Evolutionary conservation across 2,329 filamentous ascomycete genomes (phyloP).

Genomic region (Polytolypa hystricis): DNA sequence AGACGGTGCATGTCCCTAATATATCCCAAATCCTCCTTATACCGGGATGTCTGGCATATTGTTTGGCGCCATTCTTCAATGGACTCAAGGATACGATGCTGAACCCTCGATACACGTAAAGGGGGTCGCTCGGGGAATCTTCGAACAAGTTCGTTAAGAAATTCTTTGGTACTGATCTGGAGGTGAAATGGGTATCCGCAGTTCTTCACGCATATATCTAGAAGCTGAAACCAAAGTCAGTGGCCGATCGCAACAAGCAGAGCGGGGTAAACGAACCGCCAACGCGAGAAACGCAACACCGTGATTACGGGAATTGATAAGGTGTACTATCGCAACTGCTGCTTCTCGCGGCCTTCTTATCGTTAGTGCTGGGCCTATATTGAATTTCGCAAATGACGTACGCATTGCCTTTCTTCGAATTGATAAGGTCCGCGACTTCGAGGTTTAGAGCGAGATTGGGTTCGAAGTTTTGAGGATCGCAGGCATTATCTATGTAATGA

Average conservation of each 20-base stretch:
- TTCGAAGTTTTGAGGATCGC: constrained; percentile 95
- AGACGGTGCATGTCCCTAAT: constrained; percentile 96
- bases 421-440: constrained; percentile 93
- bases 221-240: constrained; percentile 44
- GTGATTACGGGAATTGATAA: constrained; percentile 93
- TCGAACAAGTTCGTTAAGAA: constrained; percentile 93
- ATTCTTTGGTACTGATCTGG: constrained; percentile 97
- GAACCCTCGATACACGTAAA: constrained; percentile 72
- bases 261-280: constrained; percentile 36
- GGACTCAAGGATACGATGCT: constrained; percentile 83
- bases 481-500: constrained; percentile 60
- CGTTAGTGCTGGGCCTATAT: constrained; percentile 14
- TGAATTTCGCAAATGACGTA: constrained; percentile 27
- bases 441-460: constrained; percentile 93
- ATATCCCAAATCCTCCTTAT: constrained; percentile 93
- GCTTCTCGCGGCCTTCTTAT: constrained; percentile 67
- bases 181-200: constrained; percentile 98
- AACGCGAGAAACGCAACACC: constrained; percentile 88
- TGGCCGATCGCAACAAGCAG: constrained; percentile 5
- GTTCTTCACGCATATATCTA: constrained; percentile 99
- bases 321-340: constrained; percentile 81
- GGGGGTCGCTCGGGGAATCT: constrained; percentile 91
- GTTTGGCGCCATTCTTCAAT: constrained; percentile 98
- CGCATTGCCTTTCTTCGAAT: constrained; percentile 91
- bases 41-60: constrained; percentile 94